Base-by-base conservation (phyloP, 2,329 filamentous ascomycete species). In the Colletotrichum zoysiae region DNA sequence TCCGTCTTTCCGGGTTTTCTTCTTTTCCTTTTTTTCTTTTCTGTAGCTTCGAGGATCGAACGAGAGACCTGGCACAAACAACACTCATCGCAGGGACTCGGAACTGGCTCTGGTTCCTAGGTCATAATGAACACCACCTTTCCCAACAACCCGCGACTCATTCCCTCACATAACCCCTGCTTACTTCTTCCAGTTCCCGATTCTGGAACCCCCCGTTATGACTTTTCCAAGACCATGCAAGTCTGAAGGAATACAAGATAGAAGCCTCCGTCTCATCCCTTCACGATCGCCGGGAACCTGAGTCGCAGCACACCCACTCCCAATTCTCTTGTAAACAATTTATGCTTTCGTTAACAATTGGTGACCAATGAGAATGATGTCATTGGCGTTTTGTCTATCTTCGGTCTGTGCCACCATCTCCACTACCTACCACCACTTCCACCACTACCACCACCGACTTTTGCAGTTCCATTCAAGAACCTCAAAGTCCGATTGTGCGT, bases 301-400 rank as follows among this genome's bases (percentile, higher is more conserved):
- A 63, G 35, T 53, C 60, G 48, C 26, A 35, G 35, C 35, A 53
- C 14, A 63, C 18, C 16, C 7, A 12, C 23, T 14, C 57, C 44
- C n/a, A 16, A 18, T 38, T n/a, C 59, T 23, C 30, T n/a, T 12
- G 9, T 30, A 14, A 40, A 40, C 38, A 12, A 12, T 40, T 38
- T 38, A 38, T 38, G 11, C 35, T 38, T 38, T 38, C 35, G 35
- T 38, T 38, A 38, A 9, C 42, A 40, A 51, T 14, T 51, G 26
- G 16, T 7, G 35, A 18, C 40, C 8, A 59, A 20, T n/a, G 40
- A 46, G 33, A 30, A 40, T 62, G 59, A 62, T 62, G 59, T 62
- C 59, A 62, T 62, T 53, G 35, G 46, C n/a, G n/a, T 35, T 53
- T 35, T 26, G 60, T 26, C 46, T 23, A 35, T 23, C 33, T n/a